phyloP scores from a whole-genome alignment of 2,329 filamentous ascomycete species.

The Setomelanomma holmii region DNA sequence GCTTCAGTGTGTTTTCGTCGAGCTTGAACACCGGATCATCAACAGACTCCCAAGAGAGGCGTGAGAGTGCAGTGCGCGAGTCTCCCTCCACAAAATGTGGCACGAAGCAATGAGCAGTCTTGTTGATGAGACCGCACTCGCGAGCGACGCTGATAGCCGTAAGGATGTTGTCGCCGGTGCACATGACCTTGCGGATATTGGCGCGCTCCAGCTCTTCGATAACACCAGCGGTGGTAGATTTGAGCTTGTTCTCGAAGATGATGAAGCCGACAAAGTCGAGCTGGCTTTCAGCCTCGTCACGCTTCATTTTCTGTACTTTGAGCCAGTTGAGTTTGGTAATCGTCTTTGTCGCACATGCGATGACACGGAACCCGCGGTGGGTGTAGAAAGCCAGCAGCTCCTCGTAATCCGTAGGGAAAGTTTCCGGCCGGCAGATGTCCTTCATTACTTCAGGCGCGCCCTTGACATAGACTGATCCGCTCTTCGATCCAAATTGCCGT shows the following conservation, averaged over 20 bases:
- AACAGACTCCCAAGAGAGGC: conserved; percentile 90
- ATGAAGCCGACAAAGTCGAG: conserved; percentile 95
- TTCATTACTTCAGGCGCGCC: conserved; percentile 96
- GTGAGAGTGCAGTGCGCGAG: conserved; percentile 73
- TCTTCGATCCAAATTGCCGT: conserved; percentile 82
- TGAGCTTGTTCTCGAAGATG: conserved; percentile 98
- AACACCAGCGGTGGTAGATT: conserved; percentile 81
- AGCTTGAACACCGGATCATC: conserved; percentile 81
- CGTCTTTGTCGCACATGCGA: conserved; percentile 90
- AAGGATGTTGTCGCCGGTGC: conserved; percentile 96
- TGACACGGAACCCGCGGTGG: conserved; percentile 94
- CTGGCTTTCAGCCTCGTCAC: conserved; percentile 80
- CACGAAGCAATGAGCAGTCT: conserved; percentile 86
- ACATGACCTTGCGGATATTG: conserved; percentile 91
- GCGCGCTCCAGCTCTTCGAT: conserved; percentile 83
- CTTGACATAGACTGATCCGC: conserved; percentile 90
- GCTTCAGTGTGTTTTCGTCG: conserved; percentile 81
- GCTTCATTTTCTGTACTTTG: conserved; percentile 91
- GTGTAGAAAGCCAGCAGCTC: conserved; percentile 90
- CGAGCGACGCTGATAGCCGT: conserved; percentile 95
- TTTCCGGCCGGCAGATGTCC: conserved; percentile 85
- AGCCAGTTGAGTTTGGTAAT: conserved; percentile 90
- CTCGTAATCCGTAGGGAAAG: conserved; percentile 87
- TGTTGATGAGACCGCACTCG: conserved; percentile 84
- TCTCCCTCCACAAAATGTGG: conserved; percentile 86